Evolutionary conservation across 1,284 basidiomycete genomes (phyloP).

Genomic region (Cryptococcus sp.): DNA sequence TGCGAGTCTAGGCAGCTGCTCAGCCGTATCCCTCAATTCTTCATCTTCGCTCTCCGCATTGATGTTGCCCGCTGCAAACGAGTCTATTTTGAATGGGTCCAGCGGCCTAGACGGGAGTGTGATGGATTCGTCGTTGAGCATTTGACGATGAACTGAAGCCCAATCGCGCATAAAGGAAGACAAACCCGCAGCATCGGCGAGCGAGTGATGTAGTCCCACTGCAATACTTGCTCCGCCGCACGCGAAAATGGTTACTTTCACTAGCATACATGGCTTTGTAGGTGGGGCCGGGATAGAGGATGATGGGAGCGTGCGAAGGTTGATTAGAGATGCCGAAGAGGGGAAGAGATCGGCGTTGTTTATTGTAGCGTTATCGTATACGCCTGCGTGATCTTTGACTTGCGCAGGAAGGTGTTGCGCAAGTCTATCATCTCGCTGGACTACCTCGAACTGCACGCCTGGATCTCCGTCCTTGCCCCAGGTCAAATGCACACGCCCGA

Average conservation of each 20-base stretch:
- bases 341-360: too few relatives aligned
- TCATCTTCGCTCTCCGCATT: slow-evolving; percentile 35
- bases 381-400: background rate
- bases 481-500: slow-evolving; percentile 48
- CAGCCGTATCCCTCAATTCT: slow-evolving; percentile 36
- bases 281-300: background rate
- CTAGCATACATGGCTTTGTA: background rate
- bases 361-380: too few relatives aligned
- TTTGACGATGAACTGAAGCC: slow-evolving; percentile 44
- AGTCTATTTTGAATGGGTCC: slow-evolving; percentile 51
- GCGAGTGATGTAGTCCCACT: background rate
- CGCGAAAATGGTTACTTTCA: background rate
- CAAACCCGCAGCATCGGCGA: slow-evolving; percentile 47
- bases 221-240: background rate
- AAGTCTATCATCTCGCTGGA: slow-evolving; percentile 24
- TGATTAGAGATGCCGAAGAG: background rate
- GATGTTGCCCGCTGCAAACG: slow-evolving; percentile 48
- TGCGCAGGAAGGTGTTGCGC: slow-evolving; percentile 33
- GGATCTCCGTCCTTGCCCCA: slow-evolving; percentile 51
- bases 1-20: slow-evolving; percentile 48
- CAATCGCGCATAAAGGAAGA: slow-evolving; percentile 54
- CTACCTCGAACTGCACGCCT: slow-evolving; percentile 52
- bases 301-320: background rate
- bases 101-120: slow-evolving; percentile 40
- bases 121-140: slow-evolving; percentile 11